phyloP scores from a whole-genome alignment of 169 alveolate genomes.

The Eimeria sp. region DNA sequence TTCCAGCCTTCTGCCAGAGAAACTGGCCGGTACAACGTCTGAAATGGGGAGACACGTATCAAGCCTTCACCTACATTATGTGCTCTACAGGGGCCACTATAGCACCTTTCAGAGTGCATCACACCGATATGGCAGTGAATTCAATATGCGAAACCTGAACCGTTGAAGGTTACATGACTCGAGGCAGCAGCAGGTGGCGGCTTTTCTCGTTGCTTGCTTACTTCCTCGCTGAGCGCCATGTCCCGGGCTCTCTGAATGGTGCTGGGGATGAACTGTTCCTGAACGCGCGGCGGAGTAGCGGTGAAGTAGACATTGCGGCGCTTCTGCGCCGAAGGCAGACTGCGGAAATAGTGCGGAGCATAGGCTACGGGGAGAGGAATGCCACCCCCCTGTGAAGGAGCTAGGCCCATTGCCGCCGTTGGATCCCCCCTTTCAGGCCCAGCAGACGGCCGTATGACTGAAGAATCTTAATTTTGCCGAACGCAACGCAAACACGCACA shows the following conservation, averaged over 20 bases:
- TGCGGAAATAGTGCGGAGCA: conserved; percentile 67
- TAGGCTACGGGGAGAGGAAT: conserved; percentile 68
- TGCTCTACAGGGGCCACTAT: background rate
- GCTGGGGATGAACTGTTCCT: conserved; percentile 5
- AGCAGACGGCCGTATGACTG: background rate
- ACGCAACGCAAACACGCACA: background rate
- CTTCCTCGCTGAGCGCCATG: conserved; percentile 64
- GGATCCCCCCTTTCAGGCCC: conserved; percentile 16
- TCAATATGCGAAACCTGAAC: background rate
- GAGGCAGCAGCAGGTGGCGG: background rate
- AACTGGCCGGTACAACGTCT: conserved; percentile 62
- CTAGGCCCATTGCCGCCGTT: conserved; percentile 7
- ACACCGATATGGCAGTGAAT: background rate
- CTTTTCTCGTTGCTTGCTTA: background rate
- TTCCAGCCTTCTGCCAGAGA: conserved; percentile 54
- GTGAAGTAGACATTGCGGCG: conserved; percentile 74
- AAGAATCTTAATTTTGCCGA: background rate
- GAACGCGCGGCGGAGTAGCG: conserved; percentile 55
- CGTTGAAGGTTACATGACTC: background rate
- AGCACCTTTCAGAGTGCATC: background rate
- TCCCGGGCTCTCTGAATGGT: conserved; percentile 61
- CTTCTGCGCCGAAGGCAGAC: conserved; percentile 64
- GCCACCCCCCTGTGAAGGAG: conserved; percentile 80
- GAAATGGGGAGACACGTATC: background rate
- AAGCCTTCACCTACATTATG: background rate